Base-by-base conservation (phyloP, 73 alveolate genomes). In the Urostyla sp. region DNA sequence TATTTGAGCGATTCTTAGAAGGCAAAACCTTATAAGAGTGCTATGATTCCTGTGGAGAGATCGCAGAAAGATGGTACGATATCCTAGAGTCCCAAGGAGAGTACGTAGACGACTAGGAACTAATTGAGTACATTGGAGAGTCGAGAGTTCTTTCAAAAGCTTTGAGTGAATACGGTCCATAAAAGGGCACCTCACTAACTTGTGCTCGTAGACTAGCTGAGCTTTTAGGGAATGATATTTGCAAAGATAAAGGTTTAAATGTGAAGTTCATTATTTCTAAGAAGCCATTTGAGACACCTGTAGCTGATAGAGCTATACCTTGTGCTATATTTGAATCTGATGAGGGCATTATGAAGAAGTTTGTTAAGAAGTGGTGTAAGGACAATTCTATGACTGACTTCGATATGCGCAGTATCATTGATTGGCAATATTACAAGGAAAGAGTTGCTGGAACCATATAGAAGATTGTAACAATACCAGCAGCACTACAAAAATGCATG, bases 381-480 rank as follows among this genome's bases (percentile, higher is more conserved):
- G 99, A 97, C 76, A 80, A 85, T 72, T 59, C 92, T 55, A 48
- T 94, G 37, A 80, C 82, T 13, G 98, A 96, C 76, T 84, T 94
- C 35, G 98, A 94, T 87, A 91, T 98, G 97, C 92, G 99, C 48
- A 90, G 90, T 50, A 95, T 98, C 49, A 93, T 98, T 43, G 99
- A 98, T 85, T 98, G 99, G 99, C 96, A 94, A 24, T 98, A 98
- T 89, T 98, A 98, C 90, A 98, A 97, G 88, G 99, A 98, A 77
- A 98, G 99, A 74, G 88, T 98, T 26, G 87, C 87, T 15, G 67
- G 87, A 32, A 28, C 95, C 0, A 80, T 88, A 2, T 32, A 56
- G 55, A 88, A 88, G 75, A 88, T 88, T 55, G 77, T 88, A n/a
- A 56, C 89, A 23, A 88, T 88, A 40, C 95, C 95, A n/a, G 97